These are phyloP conservation scores for Laguncularia racemosa DNA, from an alignment of 345 rosid species.

Conservation along the genomic window DNA sequence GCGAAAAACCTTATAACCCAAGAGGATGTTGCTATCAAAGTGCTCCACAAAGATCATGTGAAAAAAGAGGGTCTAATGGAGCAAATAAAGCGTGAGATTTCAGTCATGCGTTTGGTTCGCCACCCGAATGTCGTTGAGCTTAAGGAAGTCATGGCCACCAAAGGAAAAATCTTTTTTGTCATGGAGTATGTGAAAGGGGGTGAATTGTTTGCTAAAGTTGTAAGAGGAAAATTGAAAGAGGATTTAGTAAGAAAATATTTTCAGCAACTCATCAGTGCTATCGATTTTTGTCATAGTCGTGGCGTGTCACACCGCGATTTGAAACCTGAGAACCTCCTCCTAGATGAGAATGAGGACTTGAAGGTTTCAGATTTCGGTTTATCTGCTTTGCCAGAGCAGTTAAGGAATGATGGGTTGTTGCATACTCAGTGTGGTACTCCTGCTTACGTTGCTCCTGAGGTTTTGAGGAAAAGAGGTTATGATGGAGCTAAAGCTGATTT, in stretches of 20 bases:
- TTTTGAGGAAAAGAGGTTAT: slow-evolving; percentile 28
- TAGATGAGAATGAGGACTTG: slow-evolving; percentile 39
- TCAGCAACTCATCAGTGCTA: slow-evolving; percentile 40
- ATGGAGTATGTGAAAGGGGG: slow-evolving; percentile 46
- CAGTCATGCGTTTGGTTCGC: slow-evolving; percentile 45
- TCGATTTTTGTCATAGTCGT: slow-evolving; percentile 42
- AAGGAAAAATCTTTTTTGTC: slow-evolving; percentile 28
- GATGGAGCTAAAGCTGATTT: slow-evolving; percentile 46
- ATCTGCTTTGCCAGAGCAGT: slow-evolving; percentile 31
- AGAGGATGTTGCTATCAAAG: slow-evolving; percentile 36
- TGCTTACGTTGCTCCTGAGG: slow-evolving; percentile 40
- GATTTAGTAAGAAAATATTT: slow-evolving; percentile 30
- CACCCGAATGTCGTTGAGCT: slow-evolving; percentile 41
- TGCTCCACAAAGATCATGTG: slow-evolving; percentile 28
- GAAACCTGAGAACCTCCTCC: slow-evolving; percentile 45
- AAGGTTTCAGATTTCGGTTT: slow-evolving; percentile 51
- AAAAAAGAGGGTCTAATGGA: slow-evolving; percentile 30
- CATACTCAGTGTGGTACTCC: slow-evolving; percentile 53
- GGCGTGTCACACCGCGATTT: slow-evolving; percentile 51
- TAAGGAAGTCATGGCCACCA: slow-evolving; percentile 50
- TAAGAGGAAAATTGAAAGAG: slow-evolving; percentile 32
- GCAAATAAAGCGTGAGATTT: slow-evolving; percentile 38
- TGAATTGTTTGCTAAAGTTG: slow-evolving; percentile 33
- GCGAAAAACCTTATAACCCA: slow-evolving; percentile 25
- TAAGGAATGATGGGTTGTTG: slow-evolving; percentile 23